Percentiles rank a stretch among this genome's conserved stretches.
These are phyloP conservation scores for Ophiostoma himal-ulmi DNA, from an alignment of 2,329 filamentous ascomycete species.

Conservation along the genomic window DNA sequence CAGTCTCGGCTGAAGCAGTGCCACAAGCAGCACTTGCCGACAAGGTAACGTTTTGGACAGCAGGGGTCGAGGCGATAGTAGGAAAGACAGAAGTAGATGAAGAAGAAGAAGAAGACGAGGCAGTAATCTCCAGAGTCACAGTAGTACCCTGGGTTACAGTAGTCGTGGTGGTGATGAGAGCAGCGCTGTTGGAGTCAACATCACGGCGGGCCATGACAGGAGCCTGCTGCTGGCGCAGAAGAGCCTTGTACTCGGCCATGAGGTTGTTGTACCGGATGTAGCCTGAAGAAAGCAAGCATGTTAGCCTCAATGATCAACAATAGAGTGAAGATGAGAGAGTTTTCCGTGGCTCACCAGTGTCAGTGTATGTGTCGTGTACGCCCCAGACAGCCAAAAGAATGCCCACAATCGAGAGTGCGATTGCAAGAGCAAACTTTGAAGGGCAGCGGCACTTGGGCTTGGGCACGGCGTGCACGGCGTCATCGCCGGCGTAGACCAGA, in stretches of 20 bases:
- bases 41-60: background rate
- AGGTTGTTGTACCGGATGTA: slow-evolving; percentile 23
- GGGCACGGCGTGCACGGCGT: background rate
- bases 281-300: slow-evolving; percentile 19
- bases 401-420: background rate
- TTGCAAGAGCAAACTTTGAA: background rate
- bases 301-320: background rate
- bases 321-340: background rate
- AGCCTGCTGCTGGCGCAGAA: slow-evolving; percentile 17
- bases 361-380: background rate
- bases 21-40: slow-evolving; percentile 7
- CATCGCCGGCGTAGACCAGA: slow-evolving; percentile 9
- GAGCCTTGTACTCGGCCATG: slow-evolving; percentile 22
- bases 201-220: slow-evolving; percentile 21
- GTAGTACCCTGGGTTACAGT: slow-evolving; percentile 24
- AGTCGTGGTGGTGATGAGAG: slow-evolving; percentile 31
- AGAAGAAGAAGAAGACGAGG: background rate
- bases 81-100: background rate
- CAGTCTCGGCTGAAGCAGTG: slow-evolving; percentile 1
- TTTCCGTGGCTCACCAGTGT: background rate
- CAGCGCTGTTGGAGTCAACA: slow-evolving; percentile 23
- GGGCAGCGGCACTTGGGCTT: background rate
- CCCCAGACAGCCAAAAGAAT: background rate
- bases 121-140: slow-evolving; percentile 22
- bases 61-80: background rate